phyloP scores from a whole-genome alignment of 139 green algal species.

The Coccomyxa sp. region DNA sequence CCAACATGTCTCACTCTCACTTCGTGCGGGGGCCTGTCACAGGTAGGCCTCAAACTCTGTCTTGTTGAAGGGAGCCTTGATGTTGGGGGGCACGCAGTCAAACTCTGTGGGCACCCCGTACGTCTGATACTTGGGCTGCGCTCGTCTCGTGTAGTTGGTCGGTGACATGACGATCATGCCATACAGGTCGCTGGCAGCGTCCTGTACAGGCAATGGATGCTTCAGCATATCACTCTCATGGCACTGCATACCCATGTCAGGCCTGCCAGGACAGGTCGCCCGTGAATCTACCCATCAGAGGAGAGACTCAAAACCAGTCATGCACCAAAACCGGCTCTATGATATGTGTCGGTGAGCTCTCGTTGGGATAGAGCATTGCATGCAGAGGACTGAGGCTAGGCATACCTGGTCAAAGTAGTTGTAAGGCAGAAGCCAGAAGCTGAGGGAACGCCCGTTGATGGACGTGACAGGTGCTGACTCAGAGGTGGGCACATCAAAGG shows the following conservation, averaged over 20 bases:
- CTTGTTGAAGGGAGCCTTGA: neutral
- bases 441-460: neutral
- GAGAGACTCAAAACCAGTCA: neutral
- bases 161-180: neutral
- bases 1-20: too few relatives aligned
- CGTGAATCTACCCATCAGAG: neutral
- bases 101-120: neutral
- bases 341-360: neutral
- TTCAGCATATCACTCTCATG: too few relatives aligned
- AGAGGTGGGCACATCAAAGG: neutral
- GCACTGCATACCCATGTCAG: neutral
- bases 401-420: neutral
- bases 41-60: neutral
- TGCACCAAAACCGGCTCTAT: neutral
- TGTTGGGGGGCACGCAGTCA: neutral
- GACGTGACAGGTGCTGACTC: neutral
- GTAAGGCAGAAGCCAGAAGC: slow-evolving; percentile 3
- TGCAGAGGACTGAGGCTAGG: neutral
- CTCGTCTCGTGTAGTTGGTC: neutral
- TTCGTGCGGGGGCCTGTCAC: too few relatives aligned
- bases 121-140: neutral
- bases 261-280: neutral
- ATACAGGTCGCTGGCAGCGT: neutral
- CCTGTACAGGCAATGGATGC: too few relatives aligned
- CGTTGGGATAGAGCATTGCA: neutral